phyloP scores from a whole-genome alignment of 208 protist genomes.

The Trypanosoma lewisi region DNA sequence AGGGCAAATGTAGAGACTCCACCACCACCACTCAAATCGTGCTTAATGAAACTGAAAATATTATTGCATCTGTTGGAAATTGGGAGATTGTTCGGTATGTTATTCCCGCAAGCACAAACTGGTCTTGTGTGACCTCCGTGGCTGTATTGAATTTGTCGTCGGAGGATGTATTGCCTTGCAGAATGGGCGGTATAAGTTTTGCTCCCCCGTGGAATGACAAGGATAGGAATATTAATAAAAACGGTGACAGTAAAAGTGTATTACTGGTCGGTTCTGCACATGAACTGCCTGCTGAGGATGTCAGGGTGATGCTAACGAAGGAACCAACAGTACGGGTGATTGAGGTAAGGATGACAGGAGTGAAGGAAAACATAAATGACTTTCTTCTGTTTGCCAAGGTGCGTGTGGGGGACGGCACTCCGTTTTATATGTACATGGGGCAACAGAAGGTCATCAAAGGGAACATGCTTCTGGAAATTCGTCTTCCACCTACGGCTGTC shows the following conservation, averaged over 20 bases:
- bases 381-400: conserved; percentile 36
- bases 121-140: conserved; percentile 23
- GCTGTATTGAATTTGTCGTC: conserved; percentile 24
- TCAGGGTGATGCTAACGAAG: conserved; percentile 14
- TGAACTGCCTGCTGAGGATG: background rate
- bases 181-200: conserved; percentile 40
- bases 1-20: conserved; percentile 8
- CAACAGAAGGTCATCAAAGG: conserved; percentile 30
- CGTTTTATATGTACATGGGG: conserved; percentile 34
- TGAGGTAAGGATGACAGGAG: conserved; percentile 18
- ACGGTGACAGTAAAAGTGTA: conserved; percentile 8
- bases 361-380: conserved; percentile 9
- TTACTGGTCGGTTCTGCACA: conserved; percentile 15
- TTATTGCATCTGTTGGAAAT: conserved; percentile 6
- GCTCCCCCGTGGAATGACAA: conserved; percentile 3
- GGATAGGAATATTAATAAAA: background rate
- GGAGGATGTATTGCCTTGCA: conserved; percentile 26
- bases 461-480: conserved; percentile 13
- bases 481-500: conserved; percentile 10
- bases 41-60: background rate
- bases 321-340: conserved; percentile 25
- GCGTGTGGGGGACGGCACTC: background rate
- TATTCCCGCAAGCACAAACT: conserved; percentile 9
- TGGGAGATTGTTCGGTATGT: conserved; percentile 29
- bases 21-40: conserved; percentile 4